Conservation (phyloP, 768 basidiomycete species). For the Mycena pura region DNA sequence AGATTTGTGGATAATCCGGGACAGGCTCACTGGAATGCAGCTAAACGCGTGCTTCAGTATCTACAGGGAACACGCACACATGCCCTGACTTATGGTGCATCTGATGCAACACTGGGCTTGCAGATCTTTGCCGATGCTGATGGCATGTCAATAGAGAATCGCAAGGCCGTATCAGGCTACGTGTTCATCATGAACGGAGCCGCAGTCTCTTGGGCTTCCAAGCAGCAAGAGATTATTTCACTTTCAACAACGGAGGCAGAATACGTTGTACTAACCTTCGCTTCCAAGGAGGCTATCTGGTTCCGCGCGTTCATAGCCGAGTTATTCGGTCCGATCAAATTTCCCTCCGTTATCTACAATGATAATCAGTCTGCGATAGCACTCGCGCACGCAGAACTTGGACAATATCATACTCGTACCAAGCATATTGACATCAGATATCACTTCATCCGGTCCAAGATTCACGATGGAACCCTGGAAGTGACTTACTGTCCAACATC, state of each 20-base stretch:
- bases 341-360: constrained; percentile 9
- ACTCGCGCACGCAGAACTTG: constrained; percentile 12
- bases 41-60: constrained; percentile 16
- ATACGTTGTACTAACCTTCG: constrained; percentile 1
- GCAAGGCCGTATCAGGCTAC: constrained; percentile 10
- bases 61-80: constrained; percentile 1
- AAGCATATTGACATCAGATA: constrained; percentile 19
- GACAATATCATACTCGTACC: constrained; percentile 16
- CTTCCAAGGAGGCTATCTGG: constrained; percentile 4
- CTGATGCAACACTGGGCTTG: background rate
- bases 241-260: constrained; percentile 16
- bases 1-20: constrained; percentile 13
- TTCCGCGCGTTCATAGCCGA: constrained; percentile 8
- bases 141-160: constrained; percentile 7
- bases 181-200: constrained; percentile 10
- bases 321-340: background rate
- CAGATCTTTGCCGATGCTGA: constrained; percentile 13
- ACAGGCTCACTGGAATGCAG: constrained; percentile 11
- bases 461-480: background rate
- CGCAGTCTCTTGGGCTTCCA: constrained; percentile 16
- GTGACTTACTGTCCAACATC: constrained; percentile 12
- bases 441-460: constrained; percentile 15
- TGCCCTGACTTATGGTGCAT: background rate
- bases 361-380: constrained; percentile 18
- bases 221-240: constrained; percentile 11